Evolutionary conservation across 345 rosid genomes (phyloP), one percentile per base, ranked within the genome.

Genomic region (Stellera chamaejasme): DNA sequence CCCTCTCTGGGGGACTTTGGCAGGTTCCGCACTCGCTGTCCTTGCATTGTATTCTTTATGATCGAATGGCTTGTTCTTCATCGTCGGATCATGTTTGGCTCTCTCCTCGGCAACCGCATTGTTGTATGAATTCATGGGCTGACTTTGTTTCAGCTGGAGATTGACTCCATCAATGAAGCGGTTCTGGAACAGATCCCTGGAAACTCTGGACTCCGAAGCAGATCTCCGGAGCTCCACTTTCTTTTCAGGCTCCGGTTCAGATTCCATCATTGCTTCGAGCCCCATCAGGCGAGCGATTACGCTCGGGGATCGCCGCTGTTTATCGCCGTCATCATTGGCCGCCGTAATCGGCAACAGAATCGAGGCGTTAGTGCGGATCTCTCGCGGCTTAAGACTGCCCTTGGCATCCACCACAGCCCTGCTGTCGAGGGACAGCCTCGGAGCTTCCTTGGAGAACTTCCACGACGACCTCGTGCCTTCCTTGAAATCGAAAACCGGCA

Each of bases 371-470:
- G 78, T 62, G 15, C 85, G 88, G 86, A 82, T 79, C 81, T 81
- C 93, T 58, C 93, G 85, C 0, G 94, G 85, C 46, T 84, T 84
- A 52, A 93, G 91, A 72, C 79, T 73, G 56, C 97, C 99, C 47
- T 78, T 93, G 2, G 91, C 91, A 47, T 89, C 97, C 39, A 90
- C 82, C 1, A 80, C 72, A 12, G 96, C 96, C 63, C 97, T 79
- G 78, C 99, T 93, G 28, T 93, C 99, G n/a, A 93, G 96, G 5
- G 99, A 93, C 10, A 93, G 92, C 61, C 99, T 70, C 2, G 99
- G 99, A 64, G 95, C 84, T 66, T 87, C 99, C 64, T 79, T 93
- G 27, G 79, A 79, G 77, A 81, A 83, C 77, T 82, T 89, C 99
- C 98, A 79, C 1, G 96, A 66, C 41, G 87, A 66, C 56, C 72